Base-by-base conservation (phyloP, 2,329 filamentous ascomycete species). In the Fusarium torulosum region DNA sequence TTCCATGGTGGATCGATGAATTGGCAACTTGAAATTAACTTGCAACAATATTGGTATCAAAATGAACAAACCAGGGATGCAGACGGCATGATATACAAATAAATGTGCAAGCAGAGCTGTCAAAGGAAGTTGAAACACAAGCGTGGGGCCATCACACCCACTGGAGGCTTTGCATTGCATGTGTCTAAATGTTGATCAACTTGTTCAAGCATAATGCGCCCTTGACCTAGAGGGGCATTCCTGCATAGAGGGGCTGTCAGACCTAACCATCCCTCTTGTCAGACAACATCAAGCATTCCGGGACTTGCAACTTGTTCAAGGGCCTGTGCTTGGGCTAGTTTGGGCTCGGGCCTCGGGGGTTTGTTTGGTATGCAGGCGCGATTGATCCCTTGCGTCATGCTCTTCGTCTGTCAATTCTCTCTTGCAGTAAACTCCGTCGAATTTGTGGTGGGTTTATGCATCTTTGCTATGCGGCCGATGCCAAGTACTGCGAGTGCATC, bases 1-100 rank as follows among this genome's bases (percentile, higher is more conserved):
- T 65, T 81, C 78, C 79, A 81, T 80, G 65, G 52, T 74, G 62
- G 72, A 62, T 57, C 62, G 55, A 63, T 55, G 61, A 52, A 57
- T 40, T 62, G 38, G 53, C 49, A 69, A 59, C 56, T 66, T 53
- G 43, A 70, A 57, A 73, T 73, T 69, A 66, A 43, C 47, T 53
- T 66, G 62, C 68, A 72, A 72, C 59, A 71, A 60, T 65, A 64
- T 63, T 65, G 55, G 40, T 51, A 61, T 53, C 38, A 40, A 59
- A 60, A 62, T 63, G 60, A 72, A 52, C 49, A 58, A 55, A 46
- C 51, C 53, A 74, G 72, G 72, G 72, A 74, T 72, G 62, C 21
- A 47, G 69, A 66, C 59, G 69, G 72, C 51, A 74, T 74, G 72
- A 73, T 72, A 74, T 74, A 74, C 62, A 72, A 74, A 74, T 65